Percentiles rank a stretch among this genome's conserved stretches.
phyloP scores from a whole-genome alignment of 2,329 filamentous ascomycete species.

The Pseudopithomyces maydicus region DNA sequence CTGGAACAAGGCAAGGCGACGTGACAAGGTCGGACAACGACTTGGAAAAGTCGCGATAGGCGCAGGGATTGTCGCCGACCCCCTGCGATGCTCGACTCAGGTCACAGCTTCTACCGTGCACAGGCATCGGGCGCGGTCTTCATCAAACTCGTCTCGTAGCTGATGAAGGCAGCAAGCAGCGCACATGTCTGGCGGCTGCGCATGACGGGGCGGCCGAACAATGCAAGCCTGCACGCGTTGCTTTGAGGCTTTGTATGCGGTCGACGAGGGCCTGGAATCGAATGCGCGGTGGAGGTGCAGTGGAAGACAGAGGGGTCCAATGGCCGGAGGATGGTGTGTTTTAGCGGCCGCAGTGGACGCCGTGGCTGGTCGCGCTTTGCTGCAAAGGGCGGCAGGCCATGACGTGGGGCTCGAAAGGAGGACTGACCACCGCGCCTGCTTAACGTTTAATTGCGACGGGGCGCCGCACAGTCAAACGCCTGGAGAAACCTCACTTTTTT shows the following conservation, averaged over 20 bases:
- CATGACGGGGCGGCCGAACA: not conserved
- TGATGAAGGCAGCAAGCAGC: not conserved
- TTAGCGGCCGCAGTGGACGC: not conserved
- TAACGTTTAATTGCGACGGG: conserved; percentile 4
- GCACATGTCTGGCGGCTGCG: no score
- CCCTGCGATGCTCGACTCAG: not conserved
- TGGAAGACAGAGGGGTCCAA: not conserved
- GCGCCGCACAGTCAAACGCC: not conserved
- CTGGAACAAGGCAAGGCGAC: not conserved
- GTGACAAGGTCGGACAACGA: not conserved
- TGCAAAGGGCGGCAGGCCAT: conserved; percentile 1
- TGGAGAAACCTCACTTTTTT: not conserved
- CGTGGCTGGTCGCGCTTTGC: not conserved
- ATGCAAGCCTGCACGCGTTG: no score
- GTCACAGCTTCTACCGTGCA: not conserved
- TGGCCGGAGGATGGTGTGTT: not conserved
- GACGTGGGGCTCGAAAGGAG: conserved; percentile 6
- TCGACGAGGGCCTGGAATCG: not conserved
- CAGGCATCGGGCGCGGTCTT: not conserved
- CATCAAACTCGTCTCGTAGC: not conserved
- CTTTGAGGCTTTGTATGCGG: not conserved
- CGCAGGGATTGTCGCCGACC: not conserved
- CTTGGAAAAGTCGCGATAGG: not conserved
- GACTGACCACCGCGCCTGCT: not conserved
- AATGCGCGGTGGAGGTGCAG: not conserved